Evolutionary conservation across 2,329 filamentous ascomycete genomes (phyloP), one percentile per base, ranked within the genome.

Genomic region (Colletotrichum phormii): DNA sequence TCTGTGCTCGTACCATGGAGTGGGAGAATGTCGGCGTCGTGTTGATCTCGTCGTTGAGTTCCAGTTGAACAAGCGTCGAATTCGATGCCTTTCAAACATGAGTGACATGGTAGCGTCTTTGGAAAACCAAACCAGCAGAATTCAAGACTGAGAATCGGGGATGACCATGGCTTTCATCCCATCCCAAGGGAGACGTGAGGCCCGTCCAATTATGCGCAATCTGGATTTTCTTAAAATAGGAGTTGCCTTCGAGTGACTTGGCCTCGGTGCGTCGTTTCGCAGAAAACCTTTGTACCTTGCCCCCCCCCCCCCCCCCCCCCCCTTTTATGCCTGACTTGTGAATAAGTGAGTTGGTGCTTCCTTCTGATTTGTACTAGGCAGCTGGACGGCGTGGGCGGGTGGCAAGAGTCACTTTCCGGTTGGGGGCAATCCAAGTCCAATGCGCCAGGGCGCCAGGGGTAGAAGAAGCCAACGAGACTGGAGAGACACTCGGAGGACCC

Each of bases 121-220:
- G 63, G 54, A 46, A 59, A 59, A 29, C 67, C 67, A 59, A 22
- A 37, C 46, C 49, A 37, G 26, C 66, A 61, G n/a, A 64, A 35
- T 49, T 46, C 46, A 22, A 33, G 46, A 61, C 60, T 49, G 42
- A 55, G 60, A 65, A 51, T 73, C 60, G 71, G 71, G 61, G 55
- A 49, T 60, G 46, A 33, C 60, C 66, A 70, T 71, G 54, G 26
- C 59, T 72, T 72, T 69, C 70, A 69, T 72, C 59, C 65, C 69
- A 46, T 72, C 26, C 29, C 61, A 31, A 63, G 51, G 33, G 61
- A 59, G 22, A 54, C 66, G 15, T 64, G 42, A 72, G 53, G 59
- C 70, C 42, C n/a, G 42, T 46, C 46, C 33, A 46, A 53, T 72
- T 64, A 72, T 72, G 70, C 60, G 35, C 22, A 37, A 29, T 49